phyloP scores from a whole-genome alignment of 2,329 filamentous ascomycete genomes.

The Fusarium sulawesiense region DNA sequence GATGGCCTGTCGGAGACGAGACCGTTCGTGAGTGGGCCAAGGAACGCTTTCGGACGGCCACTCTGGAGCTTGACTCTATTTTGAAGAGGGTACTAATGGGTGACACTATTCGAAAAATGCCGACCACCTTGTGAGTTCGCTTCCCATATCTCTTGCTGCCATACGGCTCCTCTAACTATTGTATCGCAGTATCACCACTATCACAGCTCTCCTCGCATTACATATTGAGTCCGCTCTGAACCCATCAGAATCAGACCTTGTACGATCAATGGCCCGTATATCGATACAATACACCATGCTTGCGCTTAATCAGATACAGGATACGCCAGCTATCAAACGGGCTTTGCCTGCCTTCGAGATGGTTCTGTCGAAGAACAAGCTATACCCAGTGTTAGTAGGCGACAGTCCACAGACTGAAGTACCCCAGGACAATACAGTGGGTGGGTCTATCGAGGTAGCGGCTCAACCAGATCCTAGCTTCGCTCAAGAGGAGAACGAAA shows the following conservation, averaged over 20 bases:
- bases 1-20: neutral
- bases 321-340: constrained; percentile 12
- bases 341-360: constrained; percentile 15
- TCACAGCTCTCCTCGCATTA: neutral
- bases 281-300: constrained; percentile 16
- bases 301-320: neutral
- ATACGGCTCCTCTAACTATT: too few species aligned
- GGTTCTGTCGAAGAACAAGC: constrained; percentile 14
- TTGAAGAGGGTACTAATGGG: constrained; percentile 16
- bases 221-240: constrained; percentile 17
- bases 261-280: constrained; percentile 12
- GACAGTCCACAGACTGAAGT: neutral
- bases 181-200: neutral
- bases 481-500: neutral
- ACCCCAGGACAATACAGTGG: rapidly evolving
- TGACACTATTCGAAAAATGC: neutral
- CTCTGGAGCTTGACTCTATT: constrained; percentile 26
- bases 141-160: too few species aligned
- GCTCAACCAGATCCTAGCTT: neutral
- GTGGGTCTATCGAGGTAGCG: rapidly evolving
- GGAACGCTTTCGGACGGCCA: constrained; percentile 15
- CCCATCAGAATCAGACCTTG: neutral
- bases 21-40: constrained; percentile 19
- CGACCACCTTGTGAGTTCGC: neutral
- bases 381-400: neutral